These are phyloP conservation scores for Avena atlantica DNA, from an alignment of 176 grass and related monocot species.

Conservation along the genomic window DNA sequence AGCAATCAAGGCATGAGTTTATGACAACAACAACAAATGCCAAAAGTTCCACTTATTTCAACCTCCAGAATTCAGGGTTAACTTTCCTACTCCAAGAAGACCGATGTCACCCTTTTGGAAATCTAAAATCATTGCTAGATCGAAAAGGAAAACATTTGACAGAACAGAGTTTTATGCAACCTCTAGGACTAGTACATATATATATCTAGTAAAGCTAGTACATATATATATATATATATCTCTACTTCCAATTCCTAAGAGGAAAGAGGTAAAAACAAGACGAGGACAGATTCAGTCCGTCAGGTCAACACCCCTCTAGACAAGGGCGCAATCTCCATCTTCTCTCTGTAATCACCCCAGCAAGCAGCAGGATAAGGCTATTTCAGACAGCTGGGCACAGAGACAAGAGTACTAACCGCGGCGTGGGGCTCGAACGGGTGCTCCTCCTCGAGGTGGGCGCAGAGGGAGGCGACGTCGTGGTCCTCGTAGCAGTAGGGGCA, in stretches of 20 bases:
- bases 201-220: neutral
- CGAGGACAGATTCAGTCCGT: neutral
- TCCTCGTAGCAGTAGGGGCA: conserved; percentile 99
- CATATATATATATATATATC: neutral
- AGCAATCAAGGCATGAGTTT: neutral
- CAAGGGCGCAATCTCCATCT: neutral
- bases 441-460: conserved; percentile 86
- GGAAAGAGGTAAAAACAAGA: neutral
- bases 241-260: neutral
- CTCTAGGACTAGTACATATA: neutral
- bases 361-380: neutral
- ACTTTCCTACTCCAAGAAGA: neutral
- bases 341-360: neutral
- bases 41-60: neutral
- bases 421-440: conserved; percentile 76
- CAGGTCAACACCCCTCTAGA: conserved; percentile 21
- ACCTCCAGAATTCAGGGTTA: neutral
- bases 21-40: neutral
- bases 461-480: conserved; percentile 80
- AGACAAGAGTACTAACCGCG: conserved; percentile 18
- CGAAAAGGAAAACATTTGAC: neutral
- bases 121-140: neutral
- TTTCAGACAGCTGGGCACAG: neutral
- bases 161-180: neutral
- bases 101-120: neutral